Base-by-base conservation (phyloP, 2,329 filamentous ascomycete genomes). In the Colletotrichum eleusines region DNA sequence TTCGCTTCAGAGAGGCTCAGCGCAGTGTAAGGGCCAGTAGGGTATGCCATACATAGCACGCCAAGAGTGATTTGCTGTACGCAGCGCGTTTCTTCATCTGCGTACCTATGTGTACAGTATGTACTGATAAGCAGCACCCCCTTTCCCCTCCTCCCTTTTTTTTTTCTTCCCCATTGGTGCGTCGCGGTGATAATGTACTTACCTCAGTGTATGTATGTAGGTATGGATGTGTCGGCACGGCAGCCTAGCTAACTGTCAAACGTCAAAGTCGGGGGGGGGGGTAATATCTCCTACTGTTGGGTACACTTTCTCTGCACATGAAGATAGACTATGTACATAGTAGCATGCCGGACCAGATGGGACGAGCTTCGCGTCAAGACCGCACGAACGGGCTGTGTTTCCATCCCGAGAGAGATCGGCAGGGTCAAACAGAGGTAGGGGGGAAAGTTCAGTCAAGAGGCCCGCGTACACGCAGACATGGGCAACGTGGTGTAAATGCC, bases 1-100 rank as follows among this genome's bases (percentile, higher is more conserved):
- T 46, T n/a, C 62, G 35, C 44, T 59, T 61, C 59, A 61, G 44
- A 50, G 28, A 61, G 48, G n/a, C 26, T 62, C 57, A 62, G 57
- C 28, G 48, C n/a, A 46, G 59, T 51, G 48, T 54, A 28, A n/a
- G 28, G 50, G 50, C 20, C 31, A 11, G 23, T 14, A 40, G 42
- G 44, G 44, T 9, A 23, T n/a, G 23, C 44, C 42, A 44, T 44
- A 46, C 44, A 23, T 46, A 23, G n/a, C 20, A n/a, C 20, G 18
- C 42, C 20, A n/a, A 11, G 42, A n/a, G 42, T n/a, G 14, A n/a
- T n/a, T n/a, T n/a, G n/a, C n/a, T n/a, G 31, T 33, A 33, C 31
- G 7, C 31, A 33, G 31, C 31, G 7, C 31, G 11, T 18, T 4
- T 18, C 7, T 18, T 28, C 48, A 14, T 28, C 20, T 26, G 57